Conservation (phyloP, 225 moss, liverwort and hornwort species). For the Polytrichum commune region DNA sequence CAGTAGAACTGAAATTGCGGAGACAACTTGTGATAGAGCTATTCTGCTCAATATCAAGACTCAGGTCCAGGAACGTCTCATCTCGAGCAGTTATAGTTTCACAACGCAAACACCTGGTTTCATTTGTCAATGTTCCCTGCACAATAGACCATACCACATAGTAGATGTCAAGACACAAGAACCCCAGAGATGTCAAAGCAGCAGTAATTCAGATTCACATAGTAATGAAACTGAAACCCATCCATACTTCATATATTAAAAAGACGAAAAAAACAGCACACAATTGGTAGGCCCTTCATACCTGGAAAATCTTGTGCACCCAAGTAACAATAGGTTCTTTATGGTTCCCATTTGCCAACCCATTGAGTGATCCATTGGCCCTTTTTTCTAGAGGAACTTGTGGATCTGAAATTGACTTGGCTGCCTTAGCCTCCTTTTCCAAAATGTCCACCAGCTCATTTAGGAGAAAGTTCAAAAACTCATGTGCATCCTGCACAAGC, state of each 20-base stretch:
- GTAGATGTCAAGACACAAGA: background rate
- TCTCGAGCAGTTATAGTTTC: conserved; percentile 97
- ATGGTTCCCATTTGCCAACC: conserved; percentile 78
- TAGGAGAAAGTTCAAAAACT: conserved; percentile 92
- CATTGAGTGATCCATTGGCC: conserved; percentile 78
- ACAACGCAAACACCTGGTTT: conserved; percentile 92
- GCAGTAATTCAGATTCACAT: background rate
- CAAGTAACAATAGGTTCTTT: conserved; percentile 73
- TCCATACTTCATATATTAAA: too few relatives aligned
- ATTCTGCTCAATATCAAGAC: conserved; percentile 98
- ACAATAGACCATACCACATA: conserved; percentile 6
- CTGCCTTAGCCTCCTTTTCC: conserved; percentile 94
- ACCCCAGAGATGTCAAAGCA: background rate
- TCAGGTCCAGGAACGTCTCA: conserved; percentile 94
- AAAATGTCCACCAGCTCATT: conserved; percentile 98
- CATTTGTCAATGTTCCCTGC: conserved; percentile 95
- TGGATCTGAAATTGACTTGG: conserved; percentile 70
- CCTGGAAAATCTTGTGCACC: conserved; percentile 99
- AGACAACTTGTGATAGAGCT: conserved; percentile 99
- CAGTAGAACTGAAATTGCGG: conserved; percentile 96
- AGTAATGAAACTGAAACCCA: too few relatives aligned
- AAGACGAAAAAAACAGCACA: too few relatives aligned
- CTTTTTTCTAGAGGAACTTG: conserved; percentile 66
- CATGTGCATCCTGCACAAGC: conserved; percentile 84
- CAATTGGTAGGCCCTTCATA: conserved; percentile 6